phyloP scores from a whole-genome alignment of 768 basidiomycete genomes.

The Lentinula boryana region DNA sequence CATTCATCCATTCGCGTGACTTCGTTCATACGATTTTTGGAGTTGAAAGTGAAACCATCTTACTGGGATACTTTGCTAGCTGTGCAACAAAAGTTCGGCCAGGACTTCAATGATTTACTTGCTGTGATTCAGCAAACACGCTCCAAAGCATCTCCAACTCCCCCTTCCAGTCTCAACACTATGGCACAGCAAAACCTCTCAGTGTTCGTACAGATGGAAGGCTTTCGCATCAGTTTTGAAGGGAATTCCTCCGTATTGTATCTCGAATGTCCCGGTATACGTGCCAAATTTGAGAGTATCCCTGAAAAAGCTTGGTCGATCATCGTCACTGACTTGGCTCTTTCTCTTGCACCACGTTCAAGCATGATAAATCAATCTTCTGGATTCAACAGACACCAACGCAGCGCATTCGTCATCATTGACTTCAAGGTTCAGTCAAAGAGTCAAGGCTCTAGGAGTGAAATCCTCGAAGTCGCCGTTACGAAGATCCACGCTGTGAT shows the following conservation, averaged over 20 bases:
- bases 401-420: conserved; percentile 80
- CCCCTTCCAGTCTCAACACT: neutral
- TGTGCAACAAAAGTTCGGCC: conserved; percentile 86
- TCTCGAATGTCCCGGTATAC: conserved; percentile 71
- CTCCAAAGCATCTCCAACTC: conserved; percentile 14
- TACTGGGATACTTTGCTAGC: conserved; percentile 80
- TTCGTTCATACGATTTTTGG: conserved; percentile 61
- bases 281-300: conserved; percentile 50
- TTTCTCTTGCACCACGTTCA: conserved; percentile 74
- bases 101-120: conserved; percentile 81
- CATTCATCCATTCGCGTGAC: conserved; percentile 44
- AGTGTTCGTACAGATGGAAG: conserved; percentile 62
- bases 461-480: conserved; percentile 45
- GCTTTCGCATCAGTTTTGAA: conserved; percentile 76
- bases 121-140: conserved; percentile 60
- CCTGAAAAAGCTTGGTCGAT: conserved; percentile 57
- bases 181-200: conserved; percentile 13
- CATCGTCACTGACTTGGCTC: conserved; percentile 64
- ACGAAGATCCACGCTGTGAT: conserved; percentile 87
- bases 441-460: neutral
- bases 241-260: conserved; percentile 67
- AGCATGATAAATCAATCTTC: conserved; percentile 47
- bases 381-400: conserved; percentile 39
- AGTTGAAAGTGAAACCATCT: conserved; percentile 70
- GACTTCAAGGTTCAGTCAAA: conserved; percentile 48